Evolutionary conservation across 2,329 filamentous ascomycete species (phyloP).

Genomic region (Fusarium sp.): DNA sequence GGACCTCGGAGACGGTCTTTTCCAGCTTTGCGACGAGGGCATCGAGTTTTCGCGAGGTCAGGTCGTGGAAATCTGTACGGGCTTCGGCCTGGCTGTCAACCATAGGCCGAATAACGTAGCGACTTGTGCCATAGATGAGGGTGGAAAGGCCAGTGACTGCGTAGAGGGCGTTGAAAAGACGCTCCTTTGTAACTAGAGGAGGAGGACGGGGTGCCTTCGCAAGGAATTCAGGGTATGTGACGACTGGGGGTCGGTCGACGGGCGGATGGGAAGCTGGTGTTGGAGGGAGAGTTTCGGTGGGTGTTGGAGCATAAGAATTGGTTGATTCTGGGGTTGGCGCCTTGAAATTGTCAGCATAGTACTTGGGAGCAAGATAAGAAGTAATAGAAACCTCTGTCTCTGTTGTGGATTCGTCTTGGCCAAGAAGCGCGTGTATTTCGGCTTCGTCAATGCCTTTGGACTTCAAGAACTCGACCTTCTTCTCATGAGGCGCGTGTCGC

Average conservation of each 20-base stretch:
- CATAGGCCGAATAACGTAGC: conserved; percentile 74
- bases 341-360: not conserved
- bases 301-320: conserved; percentile 17
- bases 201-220: conserved; percentile 64
- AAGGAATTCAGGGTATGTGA: conserved; percentile 77
- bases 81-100: conserved; percentile 61
- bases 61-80: conserved; percentile 63
- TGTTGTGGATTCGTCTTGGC: conserved; percentile 32
- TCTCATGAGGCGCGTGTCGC: conserved; percentile 72
- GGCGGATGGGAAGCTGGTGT: conserved; percentile 33
- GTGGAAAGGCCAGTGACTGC: conserved; percentile 67
- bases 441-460: conserved; percentile 76
- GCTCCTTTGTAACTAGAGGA: conserved; percentile 69
- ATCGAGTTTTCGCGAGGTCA: conserved; percentile 56
- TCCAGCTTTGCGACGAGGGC: conserved; percentile 63
- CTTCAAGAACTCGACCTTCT: conserved; percentile 80
- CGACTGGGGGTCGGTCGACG: conserved; percentile 65
- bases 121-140: conserved; percentile 75
- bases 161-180: conserved; percentile 69
- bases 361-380: not conserved
- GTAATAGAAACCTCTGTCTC: conserved; percentile 23
- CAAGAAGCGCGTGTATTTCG: conserved; percentile 75
- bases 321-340: conserved; percentile 10
- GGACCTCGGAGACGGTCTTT: conserved; percentile 69
- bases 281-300: conserved; percentile 41